Evolutionary conservation across 768 basidiomycete species (phyloP).

Genomic region (Lactarius sp.): DNA sequence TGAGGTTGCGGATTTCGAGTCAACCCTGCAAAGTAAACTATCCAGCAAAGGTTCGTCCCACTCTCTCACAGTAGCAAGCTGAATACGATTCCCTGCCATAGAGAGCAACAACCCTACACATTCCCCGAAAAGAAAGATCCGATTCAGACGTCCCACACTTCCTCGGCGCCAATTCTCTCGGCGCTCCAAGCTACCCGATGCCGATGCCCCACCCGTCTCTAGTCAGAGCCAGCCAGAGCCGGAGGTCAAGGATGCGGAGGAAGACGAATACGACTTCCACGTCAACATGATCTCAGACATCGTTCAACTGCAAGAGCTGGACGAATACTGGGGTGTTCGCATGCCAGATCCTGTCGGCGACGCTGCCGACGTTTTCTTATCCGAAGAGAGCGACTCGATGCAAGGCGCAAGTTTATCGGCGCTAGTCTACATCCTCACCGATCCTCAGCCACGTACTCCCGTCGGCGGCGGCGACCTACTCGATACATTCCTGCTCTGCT

Average conservation of each 20-base stretch:
- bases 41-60: conserved; percentile 9
- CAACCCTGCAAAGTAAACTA: conserved; percentile 6
- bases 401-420: conserved; percentile 14
- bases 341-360: conserved; percentile 13
- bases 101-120: background rate
- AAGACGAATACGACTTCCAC: conserved; percentile 13
- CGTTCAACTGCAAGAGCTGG: background rate
- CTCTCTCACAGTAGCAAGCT: background rate
- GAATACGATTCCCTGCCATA: background rate
- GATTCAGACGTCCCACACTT: conserved; percentile 6
- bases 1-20: conserved; percentile 14
- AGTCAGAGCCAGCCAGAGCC: background rate
- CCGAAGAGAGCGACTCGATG: background rate
- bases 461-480: background rate
- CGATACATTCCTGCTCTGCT: conserved; percentile 16
- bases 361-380: conserved; percentile 5
- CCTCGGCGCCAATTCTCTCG: conserved; percentile 4
- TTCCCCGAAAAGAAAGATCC: conserved; percentile 15
- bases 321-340: conserved; percentile 12
- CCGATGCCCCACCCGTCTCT: background rate
- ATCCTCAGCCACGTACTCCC: conserved; percentile 9
- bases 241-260: background rate
- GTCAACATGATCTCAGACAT: conserved; percentile 10
- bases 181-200: background rate
- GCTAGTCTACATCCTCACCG: conserved; percentile 13